phyloP scores from a whole-genome alignment of 129 eudicot genomes.

The Pittosporum tobira region DNA sequence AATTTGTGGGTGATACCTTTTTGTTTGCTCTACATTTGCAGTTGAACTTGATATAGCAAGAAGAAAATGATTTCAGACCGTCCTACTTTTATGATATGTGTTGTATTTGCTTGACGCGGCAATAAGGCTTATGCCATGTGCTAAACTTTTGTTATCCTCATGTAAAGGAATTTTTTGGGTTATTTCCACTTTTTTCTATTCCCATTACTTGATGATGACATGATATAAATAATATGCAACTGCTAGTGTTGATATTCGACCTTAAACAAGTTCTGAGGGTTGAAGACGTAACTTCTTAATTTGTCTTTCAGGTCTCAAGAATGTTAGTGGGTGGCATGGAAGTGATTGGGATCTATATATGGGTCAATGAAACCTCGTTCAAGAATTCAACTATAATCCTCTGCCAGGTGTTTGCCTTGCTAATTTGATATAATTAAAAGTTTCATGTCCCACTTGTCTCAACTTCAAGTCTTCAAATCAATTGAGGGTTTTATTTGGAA shows the following conservation, averaged over 20 bases:
- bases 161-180: too few relatives aligned
- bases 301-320: constrained; percentile 62
- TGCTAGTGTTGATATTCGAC: background rate
- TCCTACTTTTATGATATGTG: too few relatives aligned
- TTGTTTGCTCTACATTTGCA: too few relatives aligned
- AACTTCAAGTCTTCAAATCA: background rate
- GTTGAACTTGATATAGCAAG: too few relatives aligned
- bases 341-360: constrained; percentile 84
- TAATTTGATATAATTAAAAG: background rate
- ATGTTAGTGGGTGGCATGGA: constrained; percentile 89
- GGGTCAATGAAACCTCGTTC: constrained; percentile 63
- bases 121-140: too few relatives aligned
- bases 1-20: too few relatives aligned
- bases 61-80: too few relatives aligned
- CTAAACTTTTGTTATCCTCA: too few relatives aligned
- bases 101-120: too few relatives aligned
- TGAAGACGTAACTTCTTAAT: background rate
- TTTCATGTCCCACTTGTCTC: background rate
- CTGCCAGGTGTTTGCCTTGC: constrained; percentile 62
- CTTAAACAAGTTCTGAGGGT: background rate
- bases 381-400: constrained; percentile 71
- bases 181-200: background rate
- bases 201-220: background rate
- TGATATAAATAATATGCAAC: background rate
- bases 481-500: too few relatives aligned